Percentiles rank a stretch among this genome's conserved stretches.
Evolutionary conservation across 2,329 filamentous ascomycete species (phyloP).

Genomic region (Fusarium veterinarium): DNA sequence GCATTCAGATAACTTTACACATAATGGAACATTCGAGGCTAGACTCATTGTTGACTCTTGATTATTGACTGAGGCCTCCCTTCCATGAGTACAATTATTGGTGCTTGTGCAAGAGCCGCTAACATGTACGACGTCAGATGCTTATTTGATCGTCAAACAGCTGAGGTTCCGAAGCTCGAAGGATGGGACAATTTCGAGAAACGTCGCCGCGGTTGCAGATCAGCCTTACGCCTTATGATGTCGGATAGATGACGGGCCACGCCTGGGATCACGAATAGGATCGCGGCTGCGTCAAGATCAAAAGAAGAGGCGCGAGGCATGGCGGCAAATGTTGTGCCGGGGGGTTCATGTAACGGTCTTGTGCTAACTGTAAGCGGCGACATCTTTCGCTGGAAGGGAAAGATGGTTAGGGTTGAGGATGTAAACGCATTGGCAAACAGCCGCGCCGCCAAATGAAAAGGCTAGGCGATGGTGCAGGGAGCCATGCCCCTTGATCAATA

Average conservation of each 20-base stretch:
- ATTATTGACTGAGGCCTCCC: conserved; percentile 40
- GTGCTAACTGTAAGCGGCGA: conserved; percentile 39
- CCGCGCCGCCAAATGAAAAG: conserved; percentile 25
- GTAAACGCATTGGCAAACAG: conserved; percentile 23
- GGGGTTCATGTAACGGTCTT: conserved; percentile 1
- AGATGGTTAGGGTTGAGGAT: background rate
- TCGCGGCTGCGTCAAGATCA: conserved; percentile 20
- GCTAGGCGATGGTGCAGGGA: conserved; percentile 3
- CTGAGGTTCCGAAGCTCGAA: conserved; percentile 24
- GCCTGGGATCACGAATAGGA: conserved; percentile 26
- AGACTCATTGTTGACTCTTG: background rate
- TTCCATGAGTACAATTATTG: conserved; percentile 9
- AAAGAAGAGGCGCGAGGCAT: conserved; percentile 21
- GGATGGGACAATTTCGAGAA: conserved; percentile 28
- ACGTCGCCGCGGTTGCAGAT: conserved; percentile 24
- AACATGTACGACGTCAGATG: conserved; percentile 31
- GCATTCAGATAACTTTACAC: conserved; percentile 38
- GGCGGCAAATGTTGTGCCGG: conserved; percentile 18
- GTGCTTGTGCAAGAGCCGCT: background rate
- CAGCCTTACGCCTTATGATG: conserved; percentile 40
- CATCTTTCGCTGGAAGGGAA: conserved; percentile 32
- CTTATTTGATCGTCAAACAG: conserved; percentile 27
- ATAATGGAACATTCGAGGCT: conserved; percentile 40
- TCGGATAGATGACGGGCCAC: conserved; percentile 31
- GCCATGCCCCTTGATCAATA: conserved; percentile 3